Conservation (phyloP, 1,139 yeast species). For the Candida tropicalis region DNA sequence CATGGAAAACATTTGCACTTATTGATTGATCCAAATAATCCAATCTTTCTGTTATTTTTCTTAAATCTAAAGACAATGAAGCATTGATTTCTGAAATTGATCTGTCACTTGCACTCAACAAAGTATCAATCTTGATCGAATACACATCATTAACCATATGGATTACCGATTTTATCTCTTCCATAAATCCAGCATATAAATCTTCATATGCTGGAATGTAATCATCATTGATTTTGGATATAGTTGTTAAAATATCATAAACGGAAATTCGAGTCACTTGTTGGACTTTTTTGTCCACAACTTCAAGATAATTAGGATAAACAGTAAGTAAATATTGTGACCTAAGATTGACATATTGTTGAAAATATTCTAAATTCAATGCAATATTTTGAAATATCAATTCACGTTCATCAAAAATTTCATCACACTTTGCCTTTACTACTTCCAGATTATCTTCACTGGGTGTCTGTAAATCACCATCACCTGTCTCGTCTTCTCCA, state of each 20-base stretch:
- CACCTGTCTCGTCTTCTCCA: background rate
- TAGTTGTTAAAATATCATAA: conserved; percentile 25
- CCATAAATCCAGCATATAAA: conserved; percentile 34
- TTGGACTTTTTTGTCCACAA: conserved; percentile 23
- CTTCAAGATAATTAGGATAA: conserved; percentile 31
- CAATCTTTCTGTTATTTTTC: conserved; percentile 69
- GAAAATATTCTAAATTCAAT: conserved; percentile 17
- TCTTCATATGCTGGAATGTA: conserved; percentile 39
- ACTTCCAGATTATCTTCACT: background rate
- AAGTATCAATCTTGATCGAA: conserved; percentile 60
- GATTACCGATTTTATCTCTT: conserved; percentile 41
- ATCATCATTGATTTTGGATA: conserved; percentile 37
- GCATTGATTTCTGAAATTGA: conserved; percentile 84
- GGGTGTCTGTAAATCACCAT: background rate
- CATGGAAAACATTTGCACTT: conserved; percentile 22
- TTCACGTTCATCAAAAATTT: conserved; percentile 14
- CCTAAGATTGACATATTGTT: conserved; percentile 23
- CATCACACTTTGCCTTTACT: conserved; percentile 3
- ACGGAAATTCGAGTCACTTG: conserved; percentile 26
- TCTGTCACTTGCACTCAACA: conserved; percentile 72
- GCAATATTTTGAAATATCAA: conserved; percentile 14
- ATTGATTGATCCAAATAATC: conserved; percentile 53
- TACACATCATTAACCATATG: conserved; percentile 45
- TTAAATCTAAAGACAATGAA: conserved; percentile 68
- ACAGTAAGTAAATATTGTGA: conserved; percentile 29